Conservation (phyloP, 768 basidiomycete genomes). For the Aureoboletus auriporus region DNA sequence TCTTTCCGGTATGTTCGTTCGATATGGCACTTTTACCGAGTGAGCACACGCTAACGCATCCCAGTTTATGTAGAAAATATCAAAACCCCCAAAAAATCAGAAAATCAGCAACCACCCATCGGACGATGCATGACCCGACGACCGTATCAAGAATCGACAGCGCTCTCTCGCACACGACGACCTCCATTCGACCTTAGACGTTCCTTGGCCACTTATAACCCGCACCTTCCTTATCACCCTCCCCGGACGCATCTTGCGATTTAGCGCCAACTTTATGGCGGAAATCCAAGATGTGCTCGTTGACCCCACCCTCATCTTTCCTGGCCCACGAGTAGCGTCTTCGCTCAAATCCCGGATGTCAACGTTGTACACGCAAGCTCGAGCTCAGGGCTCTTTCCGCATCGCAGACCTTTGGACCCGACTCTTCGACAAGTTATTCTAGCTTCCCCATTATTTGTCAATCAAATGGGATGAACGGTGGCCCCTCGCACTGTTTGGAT, state of each 20-base stretch:
- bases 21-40: neutral
- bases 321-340: neutral
- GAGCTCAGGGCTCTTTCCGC: neutral
- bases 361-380: neutral
- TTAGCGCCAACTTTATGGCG: conserved; percentile 3
- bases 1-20: neutral
- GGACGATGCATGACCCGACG: neutral
- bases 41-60: neutral
- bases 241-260: conserved; percentile 3
- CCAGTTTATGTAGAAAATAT: neutral
- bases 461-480: neutral
- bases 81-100: neutral
- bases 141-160: neutral
- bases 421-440: neutral
- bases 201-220: neutral
- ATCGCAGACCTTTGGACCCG: neutral
- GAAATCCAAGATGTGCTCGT: conserved; percentile 6
- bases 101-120: conserved; percentile 1
- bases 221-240: neutral
- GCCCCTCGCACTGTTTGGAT: neutral
- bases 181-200: neutral
- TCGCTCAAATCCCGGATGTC: neutral
- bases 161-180: neutral
- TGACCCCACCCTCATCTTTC: neutral
- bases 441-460: neutral